Evolutionary conservation across 345 rosid genomes (phyloP), one percentile per base, ranked within the genome.

Genomic region (Melaleuca alternifolia): DNA sequence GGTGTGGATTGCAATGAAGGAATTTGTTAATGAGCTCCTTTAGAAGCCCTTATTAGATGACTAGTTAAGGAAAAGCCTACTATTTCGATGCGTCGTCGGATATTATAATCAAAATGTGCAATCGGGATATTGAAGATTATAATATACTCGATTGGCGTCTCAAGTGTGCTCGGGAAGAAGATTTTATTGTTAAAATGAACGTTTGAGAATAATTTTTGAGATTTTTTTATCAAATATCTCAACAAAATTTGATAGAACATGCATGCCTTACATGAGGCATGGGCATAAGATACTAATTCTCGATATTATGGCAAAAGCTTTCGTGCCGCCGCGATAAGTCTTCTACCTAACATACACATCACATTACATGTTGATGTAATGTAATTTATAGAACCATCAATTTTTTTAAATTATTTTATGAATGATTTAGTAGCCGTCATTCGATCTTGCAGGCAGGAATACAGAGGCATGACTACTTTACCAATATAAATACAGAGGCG

Each of bases 301-400:
- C 3, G 75, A 14, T 0, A 28, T 61, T 61, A 5, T 2, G 3
- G 20, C 20, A 0, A 61, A 61, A 14, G 13, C 6, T 0, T 6
- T 28, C 13, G 75, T 12, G 3, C 0, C 2, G 37, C 21, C 2
- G 0, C 0, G 1, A 9, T 18, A 61, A 61, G 14, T 3, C 5
- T 28, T 28, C 7, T 61, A 6, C 20, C 37, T 61, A 28, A 61
- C 14, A 14, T 7, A 20, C 7, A 3, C 54, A 4, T 51, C 54
- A 15, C 54, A 13, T 16, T 20, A 52, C 18, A 15, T 52, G 54
- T 52, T 52, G 54, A 52, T 52, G 54, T 15, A 6, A 52, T 15
- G 0, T 51, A 18, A 20, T 6, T 15, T 20, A 6, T 52, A 20
- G 6, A 52, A 16, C 5, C 6, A 18, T 18, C 14, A 51, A 12